Conservation (phyloP, 805 yeast genomes). For the Sungouiozyma intestinalis region DNA sequence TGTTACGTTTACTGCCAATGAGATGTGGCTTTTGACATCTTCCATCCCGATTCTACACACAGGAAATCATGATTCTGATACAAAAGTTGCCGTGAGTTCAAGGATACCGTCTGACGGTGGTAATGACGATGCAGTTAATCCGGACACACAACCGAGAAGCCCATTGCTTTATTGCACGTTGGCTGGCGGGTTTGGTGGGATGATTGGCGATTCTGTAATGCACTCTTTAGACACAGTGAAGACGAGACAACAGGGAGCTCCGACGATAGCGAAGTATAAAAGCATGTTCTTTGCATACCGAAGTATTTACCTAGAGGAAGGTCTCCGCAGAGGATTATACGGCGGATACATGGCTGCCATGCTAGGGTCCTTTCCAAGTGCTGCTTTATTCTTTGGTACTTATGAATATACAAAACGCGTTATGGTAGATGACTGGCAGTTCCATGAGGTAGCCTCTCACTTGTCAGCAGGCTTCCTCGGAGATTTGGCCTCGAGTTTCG, state of each 20-base stretch:
- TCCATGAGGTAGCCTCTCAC: constrained; percentile 74
- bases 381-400: constrained; percentile 87
- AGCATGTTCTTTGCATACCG: constrained; percentile 67
- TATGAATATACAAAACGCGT: constrained; percentile 73
- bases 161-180: constrained; percentile 11
- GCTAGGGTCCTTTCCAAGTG: constrained; percentile 86
- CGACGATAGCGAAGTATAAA: constrained; percentile 48
- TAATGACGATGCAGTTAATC: neutral
- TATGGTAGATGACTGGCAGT: constrained; percentile 48
- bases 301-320: constrained; percentile 77
- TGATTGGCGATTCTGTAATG: constrained; percentile 85
- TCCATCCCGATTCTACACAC: constrained; percentile 8
- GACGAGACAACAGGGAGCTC: constrained; percentile 95
- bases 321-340: constrained; percentile 72
- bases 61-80: constrained; percentile 1
- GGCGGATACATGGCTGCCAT: constrained; percentile 91
- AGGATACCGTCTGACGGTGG: neutral
- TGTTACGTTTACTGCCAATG: neutral
- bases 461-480: constrained; percentile 87
- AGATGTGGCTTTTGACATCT: constrained; percentile 9
- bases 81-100: neutral
- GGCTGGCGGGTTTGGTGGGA: constrained; percentile 91
- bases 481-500: constrained; percentile 76
- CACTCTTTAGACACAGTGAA: constrained; percentile 95
- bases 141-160: neutral